A percentile compares a stretch with the other conserved stretches of the same genome.
Evolutionary conservation across 192 early-diverging fungal genomes (phyloP).

Genomic region (Martensiomyces pterosporus): DNA sequence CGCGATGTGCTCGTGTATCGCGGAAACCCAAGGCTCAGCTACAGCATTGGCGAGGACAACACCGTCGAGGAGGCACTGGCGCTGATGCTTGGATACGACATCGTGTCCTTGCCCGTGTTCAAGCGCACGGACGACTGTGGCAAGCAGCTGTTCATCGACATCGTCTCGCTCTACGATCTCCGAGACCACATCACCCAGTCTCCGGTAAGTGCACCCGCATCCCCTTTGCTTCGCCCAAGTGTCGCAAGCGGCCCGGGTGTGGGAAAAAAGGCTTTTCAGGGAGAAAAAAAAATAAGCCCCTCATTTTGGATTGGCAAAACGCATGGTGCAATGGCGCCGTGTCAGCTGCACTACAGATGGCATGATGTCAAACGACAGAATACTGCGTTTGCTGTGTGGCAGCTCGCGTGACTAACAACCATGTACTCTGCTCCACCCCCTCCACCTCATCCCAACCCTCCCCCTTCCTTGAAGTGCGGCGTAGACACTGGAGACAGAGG

Average conservation of each 20-base stretch:
- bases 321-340: too few species aligned
- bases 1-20: conserved; percentile 42
- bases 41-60: conserved; percentile 13
- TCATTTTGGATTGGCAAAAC: too few species aligned
- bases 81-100: conserved; percentile 32
- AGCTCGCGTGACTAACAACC: too few species aligned
- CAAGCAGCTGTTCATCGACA: conserved; percentile 26
- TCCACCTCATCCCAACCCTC: too few species aligned
- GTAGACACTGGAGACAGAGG: conserved; percentile 39
- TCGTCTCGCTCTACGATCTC: conserved; percentile 45
- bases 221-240: too few species aligned
- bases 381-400: too few species aligned
- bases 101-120: conserved; percentile 45
- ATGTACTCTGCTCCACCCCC: too few species aligned
- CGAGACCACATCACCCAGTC: conserved; percentile 40
- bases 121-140: background rate
- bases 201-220: conserved; percentile 22
- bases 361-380: too few species aligned
- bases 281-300: too few species aligned
- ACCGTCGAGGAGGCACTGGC: conserved; percentile 25
- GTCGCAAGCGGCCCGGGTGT: too few species aligned
- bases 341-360: too few species aligned
- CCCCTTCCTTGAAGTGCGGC: background rate
- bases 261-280: too few species aligned
- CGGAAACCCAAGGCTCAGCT: conserved; percentile 23